A percentile compares a stretch with the other conserved stretches of the same genome.
Evolutionary conservation across 371 early-diverging fungal genomes (phyloP).

Genomic region (Rhizopus stolonifer): DNA sequence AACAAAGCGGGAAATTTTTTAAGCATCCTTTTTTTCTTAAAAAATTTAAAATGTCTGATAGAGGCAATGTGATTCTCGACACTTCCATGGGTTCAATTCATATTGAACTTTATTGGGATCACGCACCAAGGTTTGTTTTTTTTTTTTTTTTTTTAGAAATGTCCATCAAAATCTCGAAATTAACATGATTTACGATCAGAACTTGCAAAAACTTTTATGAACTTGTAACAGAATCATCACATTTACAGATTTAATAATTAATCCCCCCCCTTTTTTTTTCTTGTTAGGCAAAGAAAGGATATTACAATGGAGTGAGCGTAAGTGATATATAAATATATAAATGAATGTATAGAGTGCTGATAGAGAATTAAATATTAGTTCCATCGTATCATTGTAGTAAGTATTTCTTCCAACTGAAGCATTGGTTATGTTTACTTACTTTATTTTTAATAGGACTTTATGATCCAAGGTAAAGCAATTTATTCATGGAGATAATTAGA

Average conservation of each 20-base stretch:
- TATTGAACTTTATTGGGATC: conserved; percentile 71
- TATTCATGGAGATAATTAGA: too few species aligned
- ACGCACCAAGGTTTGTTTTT: conserved; percentile 58
- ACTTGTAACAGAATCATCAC: conserved; percentile 53
- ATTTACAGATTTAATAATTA: too few species aligned
- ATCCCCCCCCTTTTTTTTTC: too few species aligned
- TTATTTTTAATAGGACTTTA: conserved; percentile 56
- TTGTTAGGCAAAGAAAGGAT: conserved; percentile 60
- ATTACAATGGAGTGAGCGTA: conserved; percentile 69
- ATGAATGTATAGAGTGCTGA: too few species aligned
- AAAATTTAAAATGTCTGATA: conserved; percentile 21
- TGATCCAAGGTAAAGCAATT: conserved; percentile 76
- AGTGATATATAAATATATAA: conserved; percentile 21
- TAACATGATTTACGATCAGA: conserved; percentile 17
- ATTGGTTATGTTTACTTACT: background rate
- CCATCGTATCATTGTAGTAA: conserved; percentile 77
- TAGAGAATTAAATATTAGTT: too few species aligned
- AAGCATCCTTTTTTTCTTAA: conserved; percentile 1
- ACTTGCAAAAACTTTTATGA: conserved; percentile 81
- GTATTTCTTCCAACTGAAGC: background rate
- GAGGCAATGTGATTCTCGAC: conserved; percentile 52
- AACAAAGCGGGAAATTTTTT: background rate
- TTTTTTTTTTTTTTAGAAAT: too few species aligned
- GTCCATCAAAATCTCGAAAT: background rate
- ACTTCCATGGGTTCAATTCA: conserved; percentile 69